These are phyloP conservation scores for Linum lewisii DNA, from an alignment of 345 rosid species.

Conservation along the genomic window DNA sequence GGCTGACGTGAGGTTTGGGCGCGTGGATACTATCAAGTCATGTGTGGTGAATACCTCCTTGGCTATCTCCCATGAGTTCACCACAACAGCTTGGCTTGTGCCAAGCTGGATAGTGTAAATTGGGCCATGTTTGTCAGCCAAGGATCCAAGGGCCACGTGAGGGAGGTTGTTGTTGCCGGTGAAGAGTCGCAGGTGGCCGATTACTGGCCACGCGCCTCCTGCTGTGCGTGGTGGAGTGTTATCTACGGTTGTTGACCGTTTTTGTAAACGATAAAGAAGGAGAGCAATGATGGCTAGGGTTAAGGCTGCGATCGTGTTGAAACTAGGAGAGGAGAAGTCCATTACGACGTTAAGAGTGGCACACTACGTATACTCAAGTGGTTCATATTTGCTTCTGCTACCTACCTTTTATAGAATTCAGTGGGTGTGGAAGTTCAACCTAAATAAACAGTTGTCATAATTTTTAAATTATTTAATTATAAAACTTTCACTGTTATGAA, in stretches of 20 bases:
- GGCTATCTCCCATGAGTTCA: background rate
- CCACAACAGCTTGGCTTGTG: background rate
- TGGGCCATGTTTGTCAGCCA: slow-evolving; percentile 13
- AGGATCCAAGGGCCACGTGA: background rate
- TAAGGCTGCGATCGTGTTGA: background rate
- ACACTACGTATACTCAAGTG: too few species aligned
- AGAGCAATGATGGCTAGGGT: too few species aligned
- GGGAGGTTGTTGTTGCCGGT: slow-evolving; percentile 7
- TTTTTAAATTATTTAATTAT: too few species aligned
- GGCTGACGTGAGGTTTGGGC: background rate
- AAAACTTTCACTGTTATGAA: too few species aligned
- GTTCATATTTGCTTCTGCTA: too few species aligned
- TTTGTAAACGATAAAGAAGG: background rate
- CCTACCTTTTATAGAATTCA: too few species aligned
- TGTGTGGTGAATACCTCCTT: slow-evolving; percentile 5
- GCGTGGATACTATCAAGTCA: background rate
- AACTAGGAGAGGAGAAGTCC: too few species aligned
- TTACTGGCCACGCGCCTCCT: slow-evolving; percentile 9
- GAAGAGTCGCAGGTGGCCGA: slow-evolving; percentile 15
- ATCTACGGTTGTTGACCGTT: background rate
- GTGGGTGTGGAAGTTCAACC: too few species aligned
- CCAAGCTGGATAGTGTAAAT: slow-evolving; percentile 13
- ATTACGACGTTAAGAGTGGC: too few species aligned
- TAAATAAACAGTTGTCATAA: too few species aligned
- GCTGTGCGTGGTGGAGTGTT: slow-evolving; percentile 4